Conservation (phyloP, 2,329 filamentous ascomycete species). For the Xylariaceae sp. region DNA sequence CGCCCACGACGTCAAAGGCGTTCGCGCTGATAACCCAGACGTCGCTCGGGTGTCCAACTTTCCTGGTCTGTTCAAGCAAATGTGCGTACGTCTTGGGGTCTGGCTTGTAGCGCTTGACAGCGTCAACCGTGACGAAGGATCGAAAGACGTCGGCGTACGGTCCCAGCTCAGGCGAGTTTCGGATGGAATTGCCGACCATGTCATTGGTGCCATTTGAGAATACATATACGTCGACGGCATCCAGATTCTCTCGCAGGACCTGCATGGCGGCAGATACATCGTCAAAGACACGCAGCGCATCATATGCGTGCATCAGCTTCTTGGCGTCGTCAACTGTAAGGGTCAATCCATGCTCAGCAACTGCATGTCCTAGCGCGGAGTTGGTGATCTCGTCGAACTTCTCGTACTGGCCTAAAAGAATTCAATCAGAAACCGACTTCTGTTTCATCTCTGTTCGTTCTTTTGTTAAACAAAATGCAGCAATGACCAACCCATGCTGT, state of each 20-base stretch:
- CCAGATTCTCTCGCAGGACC: slow-evolving; percentile 36
- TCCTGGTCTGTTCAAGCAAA: slow-evolving; percentile 47
- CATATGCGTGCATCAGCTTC: slow-evolving; percentile 58
- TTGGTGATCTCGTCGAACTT: slow-evolving; percentile 59
- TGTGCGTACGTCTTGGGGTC: slow-evolving; percentile 56
- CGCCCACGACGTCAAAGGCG: slow-evolving; percentile 67
- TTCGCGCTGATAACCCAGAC: slow-evolving; percentile 69
- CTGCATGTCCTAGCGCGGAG: slow-evolving; percentile 57
- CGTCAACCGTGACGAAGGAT: slow-evolving; percentile 57
- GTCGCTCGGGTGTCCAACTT: slow-evolving; percentile 39
- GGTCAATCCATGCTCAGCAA: slow-evolving; percentile 49
- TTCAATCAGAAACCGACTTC: slow-evolving; percentile 2
- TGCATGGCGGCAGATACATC: slow-evolving; percentile 55
- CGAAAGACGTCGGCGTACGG: slow-evolving; percentile 45
- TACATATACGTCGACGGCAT: slow-evolving; percentile 49
- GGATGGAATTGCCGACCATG: slow-evolving; percentile 59
- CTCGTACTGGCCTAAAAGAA: slow-evolving; percentile 49
- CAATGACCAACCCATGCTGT: slow-evolving; percentile 60
- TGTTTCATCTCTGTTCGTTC: slow-evolving; percentile 3
- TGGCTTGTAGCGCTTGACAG: slow-evolving; percentile 59
- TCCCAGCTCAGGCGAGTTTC: slow-evolving; percentile 50
- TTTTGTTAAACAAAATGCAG: slow-evolving; percentile 3
- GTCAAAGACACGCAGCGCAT: slow-evolving; percentile 58
- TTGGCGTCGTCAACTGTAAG: slow-evolving; percentile 42
- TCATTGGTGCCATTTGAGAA: slow-evolving; percentile 65